Evolutionary conservation across 768 basidiomycete genomes (phyloP).

Genomic region (Mycena galopus): DNA sequence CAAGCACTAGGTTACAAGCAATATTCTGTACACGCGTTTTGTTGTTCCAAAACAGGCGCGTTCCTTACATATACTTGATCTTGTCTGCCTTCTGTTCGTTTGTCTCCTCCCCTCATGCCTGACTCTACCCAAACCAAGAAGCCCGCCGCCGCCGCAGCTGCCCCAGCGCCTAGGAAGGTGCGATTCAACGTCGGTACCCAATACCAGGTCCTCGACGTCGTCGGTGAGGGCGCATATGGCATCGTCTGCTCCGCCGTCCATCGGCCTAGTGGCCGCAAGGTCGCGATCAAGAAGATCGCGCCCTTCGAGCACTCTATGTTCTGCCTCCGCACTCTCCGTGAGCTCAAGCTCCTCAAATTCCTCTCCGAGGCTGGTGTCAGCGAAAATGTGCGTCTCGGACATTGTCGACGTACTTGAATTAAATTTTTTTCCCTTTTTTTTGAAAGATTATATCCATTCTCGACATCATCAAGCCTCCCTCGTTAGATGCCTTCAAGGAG

Average conservation of each 20-base stretch:
- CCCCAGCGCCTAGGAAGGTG: constrained; percentile 82
- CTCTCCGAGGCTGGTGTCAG: constrained; percentile 89
- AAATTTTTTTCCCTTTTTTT: not conserved
- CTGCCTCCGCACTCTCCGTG: constrained; percentile 90
- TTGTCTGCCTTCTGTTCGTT: not conserved
- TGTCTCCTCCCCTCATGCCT: constrained; percentile 33
- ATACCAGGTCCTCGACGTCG: constrained; percentile 88
- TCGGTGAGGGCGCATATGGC: constrained; percentile 94
- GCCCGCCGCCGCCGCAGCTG: constrained; percentile 57
- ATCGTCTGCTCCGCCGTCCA: constrained; percentile 96
- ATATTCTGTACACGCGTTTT: constrained; percentile 27
- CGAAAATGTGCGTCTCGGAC: constrained; percentile 60
- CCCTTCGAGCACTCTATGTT: constrained; percentile 98
- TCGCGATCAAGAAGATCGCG: constrained; percentile 96
- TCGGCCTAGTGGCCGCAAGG: constrained; percentile 87
- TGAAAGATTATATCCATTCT: constrained; percentile 88
- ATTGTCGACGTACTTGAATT: constrained; percentile 54
- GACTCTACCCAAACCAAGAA: constrained; percentile 43
- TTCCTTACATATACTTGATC: constrained; percentile 29
- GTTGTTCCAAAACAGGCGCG: constrained; percentile 31
- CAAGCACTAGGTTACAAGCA: constrained; percentile 17
- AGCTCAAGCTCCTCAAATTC: constrained; percentile 87
- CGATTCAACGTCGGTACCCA: constrained; percentile 90
- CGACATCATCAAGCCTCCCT: constrained; percentile 87
- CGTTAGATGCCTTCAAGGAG: constrained; percentile 88